Conservation (phyloP, 148 eudicot species). For the Rhododendron ferrugineum region DNA sequence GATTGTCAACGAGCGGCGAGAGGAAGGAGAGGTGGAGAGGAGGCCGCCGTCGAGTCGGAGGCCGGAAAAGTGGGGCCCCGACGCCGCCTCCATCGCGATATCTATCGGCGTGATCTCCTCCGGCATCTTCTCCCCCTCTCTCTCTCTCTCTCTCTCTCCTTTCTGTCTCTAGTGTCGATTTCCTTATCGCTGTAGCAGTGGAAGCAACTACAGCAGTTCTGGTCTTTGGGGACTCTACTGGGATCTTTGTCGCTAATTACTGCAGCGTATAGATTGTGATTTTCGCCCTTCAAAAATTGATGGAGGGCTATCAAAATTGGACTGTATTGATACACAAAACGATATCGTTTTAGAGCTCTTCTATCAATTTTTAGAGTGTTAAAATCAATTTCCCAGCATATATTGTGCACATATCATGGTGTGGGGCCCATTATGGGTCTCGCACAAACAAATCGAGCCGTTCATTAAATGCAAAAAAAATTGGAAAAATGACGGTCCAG, state of each 20-base stretch:
- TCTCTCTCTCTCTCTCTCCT: neutral
- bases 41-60: conserved; percentile 63
- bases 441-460: no score
- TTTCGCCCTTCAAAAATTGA: no score
- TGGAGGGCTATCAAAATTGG: no score
- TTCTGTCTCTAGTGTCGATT: neutral
- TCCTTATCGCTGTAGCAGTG: neutral
- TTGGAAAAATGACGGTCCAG: no score
- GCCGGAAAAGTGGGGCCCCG: conserved; percentile 91
- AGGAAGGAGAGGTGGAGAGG: conserved; percentile 30
- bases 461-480: no score
- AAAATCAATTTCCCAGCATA: no score
- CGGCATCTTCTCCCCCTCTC: neutral
- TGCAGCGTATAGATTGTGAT: no score
- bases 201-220: neutral
- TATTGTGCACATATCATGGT: no score
- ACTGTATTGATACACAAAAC: no score
- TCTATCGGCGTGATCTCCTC: conserved; percentile 54
- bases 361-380: no score
- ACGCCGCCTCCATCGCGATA: conserved; percentile 82
- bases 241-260: neutral
- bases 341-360: no score
- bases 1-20: conserved; percentile 32
- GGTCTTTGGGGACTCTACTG: neutral
- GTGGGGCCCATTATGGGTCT: no score